Percentiles rank a stretch among this genome's conserved stretches.
These are phyloP conservation scores for Suhomyces atakaporum DNA, from an alignment of 1,139 yeast species.

Conservation along the genomic window DNA sequence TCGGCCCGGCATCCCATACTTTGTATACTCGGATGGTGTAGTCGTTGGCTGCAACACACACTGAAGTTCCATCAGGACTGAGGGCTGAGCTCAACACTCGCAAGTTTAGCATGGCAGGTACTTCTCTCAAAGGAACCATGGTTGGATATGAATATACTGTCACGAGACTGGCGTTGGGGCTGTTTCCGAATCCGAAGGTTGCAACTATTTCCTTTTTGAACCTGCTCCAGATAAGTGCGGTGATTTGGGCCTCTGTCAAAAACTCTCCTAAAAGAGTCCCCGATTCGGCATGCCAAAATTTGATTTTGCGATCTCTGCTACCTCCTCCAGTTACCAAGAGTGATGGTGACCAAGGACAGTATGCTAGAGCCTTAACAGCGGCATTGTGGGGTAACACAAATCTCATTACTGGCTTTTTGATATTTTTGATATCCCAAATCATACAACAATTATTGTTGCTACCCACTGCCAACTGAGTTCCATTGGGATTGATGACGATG, in stretches of 20 bases:
- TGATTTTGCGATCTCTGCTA: slow-evolving; percentile 44
- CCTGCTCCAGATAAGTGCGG: slow-evolving; percentile 76
- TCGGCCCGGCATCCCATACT: slow-evolving; percentile 57
- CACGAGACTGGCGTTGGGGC: slow-evolving; percentile 32
- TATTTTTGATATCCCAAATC: slow-evolving; percentile 59
- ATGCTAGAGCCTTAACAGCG: slow-evolving; percentile 48
- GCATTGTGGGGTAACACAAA: slow-evolving; percentile 47
- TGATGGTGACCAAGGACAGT: slow-evolving; percentile 46
- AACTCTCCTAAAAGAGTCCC: slow-evolving; percentile 65
- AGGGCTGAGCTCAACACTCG: slow-evolving; percentile 66
- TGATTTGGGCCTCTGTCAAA: slow-evolving; percentile 71
- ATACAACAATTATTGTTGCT: slow-evolving; percentile 73
- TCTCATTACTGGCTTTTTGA: slow-evolving; percentile 42
- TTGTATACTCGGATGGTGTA: slow-evolving; percentile 73
- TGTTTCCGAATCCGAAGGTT: slow-evolving; percentile 76
- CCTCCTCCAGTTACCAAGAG: slow-evolving; percentile 51
- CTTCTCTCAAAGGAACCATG: slow-evolving; percentile 51
- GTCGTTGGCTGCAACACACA: slow-evolving; percentile 78
- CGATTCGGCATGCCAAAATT: slow-evolving; percentile 82
- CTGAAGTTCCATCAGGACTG: slow-evolving; percentile 60
- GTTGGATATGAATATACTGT: slow-evolving; percentile 68
- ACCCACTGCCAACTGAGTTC: slow-evolving; percentile 63
- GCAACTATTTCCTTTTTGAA: slow-evolving; percentile 65
- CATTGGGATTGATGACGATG: slow-evolving; percentile 52
- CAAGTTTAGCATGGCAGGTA: slow-evolving; percentile 52